Evolutionary conservation across 148 eudicot species (phyloP), one percentile per base, ranked within the genome.

Genomic region (Cornus controversa): DNA sequence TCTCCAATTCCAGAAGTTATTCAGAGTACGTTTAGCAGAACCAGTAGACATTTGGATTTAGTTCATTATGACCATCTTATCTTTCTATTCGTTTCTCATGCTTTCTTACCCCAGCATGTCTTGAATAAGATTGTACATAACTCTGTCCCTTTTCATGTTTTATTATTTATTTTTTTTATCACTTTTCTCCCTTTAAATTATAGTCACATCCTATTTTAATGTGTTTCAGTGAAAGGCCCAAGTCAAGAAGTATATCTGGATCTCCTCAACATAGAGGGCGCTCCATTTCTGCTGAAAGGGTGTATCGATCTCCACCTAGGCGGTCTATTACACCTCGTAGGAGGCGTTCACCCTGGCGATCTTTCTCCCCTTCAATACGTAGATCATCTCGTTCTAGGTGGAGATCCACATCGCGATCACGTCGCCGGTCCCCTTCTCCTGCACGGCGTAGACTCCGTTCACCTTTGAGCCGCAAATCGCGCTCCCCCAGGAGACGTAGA

Each of bases 1-100:
- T 77, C 58, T 91, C 92, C 54, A 85, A 85, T 80, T 91, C 93
- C 34, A 85, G 90, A 84, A 91, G 98, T 86, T 53, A 80, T 79
- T 94, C 93, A 31, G 84, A 82, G 95, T 94, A 88, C 69, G 90
- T 84, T 66, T 70, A 47, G 60, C 68, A 29, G 13, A 65, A 42
- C 69, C 37, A 50, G 23, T 25, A 36, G 11, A 22, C 47, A 3
- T 73, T 60, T 8, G 27, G 22, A 18, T 27, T 40, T 8, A 23
- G 45, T 72, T 66, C 5, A 67, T 54, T 16, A 24, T 45, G 65
- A n/a, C 18, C 24, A 37, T 29, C 42, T 66, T 31, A 27, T 36
- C 50, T 16, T 45, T 45, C 75, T 47, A 69, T 68, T 10, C 66
- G 8, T 25, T 36, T 75, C 57, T 25, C 24, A 62, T 65, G 68